Conservation (phyloP, 176 grass and related monocot genomes). For the Canna indica region DNA sequence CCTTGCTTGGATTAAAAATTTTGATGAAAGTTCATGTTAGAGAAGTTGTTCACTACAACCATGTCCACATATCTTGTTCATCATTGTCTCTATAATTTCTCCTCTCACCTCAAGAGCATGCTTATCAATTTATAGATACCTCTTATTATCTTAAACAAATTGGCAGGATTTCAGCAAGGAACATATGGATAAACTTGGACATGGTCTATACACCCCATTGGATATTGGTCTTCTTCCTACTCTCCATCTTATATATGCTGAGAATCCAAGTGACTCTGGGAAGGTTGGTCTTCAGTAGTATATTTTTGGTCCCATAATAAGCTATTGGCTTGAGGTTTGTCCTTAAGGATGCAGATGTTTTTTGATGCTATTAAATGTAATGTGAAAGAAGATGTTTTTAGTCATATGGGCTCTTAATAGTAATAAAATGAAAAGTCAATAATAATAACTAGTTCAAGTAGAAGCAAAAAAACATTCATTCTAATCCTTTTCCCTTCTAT, state of each 20-base stretch:
- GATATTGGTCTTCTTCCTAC: conserved; percentile 52
- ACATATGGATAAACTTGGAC: conserved; percentile 71
- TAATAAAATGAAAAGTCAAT: neutral
- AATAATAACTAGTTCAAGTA: neutral
- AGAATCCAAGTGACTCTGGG: conserved; percentile 85
- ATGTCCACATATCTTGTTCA: neutral
- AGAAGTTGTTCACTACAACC: neutral
- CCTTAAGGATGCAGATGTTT: neutral
- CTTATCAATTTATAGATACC: neutral
- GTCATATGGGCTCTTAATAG: neutral
- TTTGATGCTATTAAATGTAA: neutral
- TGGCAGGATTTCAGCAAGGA: conserved; percentile 64
- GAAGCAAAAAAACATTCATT: neutral
- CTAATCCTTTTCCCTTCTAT: too few species aligned
- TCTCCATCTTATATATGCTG: conserved; percentile 64
- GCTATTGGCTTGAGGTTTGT: neutral
- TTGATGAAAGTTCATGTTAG: neutral
- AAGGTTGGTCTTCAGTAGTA: conserved; percentile 43
- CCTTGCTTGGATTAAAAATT: neutral
- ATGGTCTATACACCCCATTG: conserved; percentile 60
- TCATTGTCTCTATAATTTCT: neutral
- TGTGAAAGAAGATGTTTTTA: neutral
- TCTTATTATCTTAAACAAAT: neutral
- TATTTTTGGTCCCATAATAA: neutral
- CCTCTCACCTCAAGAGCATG: neutral